A percentile compares a stretch with the other conserved stretches of the same genome.
Conservation (phyloP, 1,284 basidiomycete genomes). For the Cryptococcus hybrid region DNA sequence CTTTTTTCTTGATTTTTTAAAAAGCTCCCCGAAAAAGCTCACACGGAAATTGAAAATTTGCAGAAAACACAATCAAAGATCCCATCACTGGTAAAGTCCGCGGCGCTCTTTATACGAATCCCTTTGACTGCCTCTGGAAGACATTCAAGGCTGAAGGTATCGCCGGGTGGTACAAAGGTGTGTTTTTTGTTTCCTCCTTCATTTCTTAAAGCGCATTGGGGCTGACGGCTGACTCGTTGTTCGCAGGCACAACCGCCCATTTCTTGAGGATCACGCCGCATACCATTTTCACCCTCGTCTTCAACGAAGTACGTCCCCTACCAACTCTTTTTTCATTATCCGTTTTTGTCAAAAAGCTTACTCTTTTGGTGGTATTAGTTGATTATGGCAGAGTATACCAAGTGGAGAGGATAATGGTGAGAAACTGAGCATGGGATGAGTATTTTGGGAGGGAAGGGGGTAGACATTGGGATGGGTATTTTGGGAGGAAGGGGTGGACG, state of each 20-base stretch:
- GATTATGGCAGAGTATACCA: constrained; percentile 67
- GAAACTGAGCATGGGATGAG: background rate
- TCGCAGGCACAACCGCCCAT: background rate
- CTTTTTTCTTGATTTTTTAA: background rate
- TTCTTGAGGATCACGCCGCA: constrained; percentile 80
- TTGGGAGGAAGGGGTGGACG: no score
- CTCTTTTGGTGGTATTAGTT: constrained; percentile 44
- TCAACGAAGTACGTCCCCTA: constrained; percentile 60
- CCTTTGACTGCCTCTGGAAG: constrained; percentile 95
- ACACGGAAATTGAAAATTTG: background rate
- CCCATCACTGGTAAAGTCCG: constrained; percentile 67
- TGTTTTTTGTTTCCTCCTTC: background rate
- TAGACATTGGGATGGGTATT: no score
- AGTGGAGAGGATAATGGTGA: constrained; percentile 9
- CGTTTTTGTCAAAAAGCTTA: background rate
- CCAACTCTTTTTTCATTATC: background rate
- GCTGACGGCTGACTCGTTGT: background rate
- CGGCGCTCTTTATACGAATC: constrained; percentile 82
- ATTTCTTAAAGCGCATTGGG: background rate
- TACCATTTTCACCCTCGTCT: constrained; percentile 79
- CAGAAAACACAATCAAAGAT: constrained; percentile 67
- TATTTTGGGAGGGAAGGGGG: no score
- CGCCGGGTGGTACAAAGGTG: constrained; percentile 83
- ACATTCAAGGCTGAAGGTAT: constrained; percentile 88
- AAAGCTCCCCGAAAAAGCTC: background rate